A percentile compares a stretch with the other conserved stretches of the same genome.
Conservation (phyloP, 2,329 filamentous ascomycete genomes). For the Xylariaceae sp. region DNA sequence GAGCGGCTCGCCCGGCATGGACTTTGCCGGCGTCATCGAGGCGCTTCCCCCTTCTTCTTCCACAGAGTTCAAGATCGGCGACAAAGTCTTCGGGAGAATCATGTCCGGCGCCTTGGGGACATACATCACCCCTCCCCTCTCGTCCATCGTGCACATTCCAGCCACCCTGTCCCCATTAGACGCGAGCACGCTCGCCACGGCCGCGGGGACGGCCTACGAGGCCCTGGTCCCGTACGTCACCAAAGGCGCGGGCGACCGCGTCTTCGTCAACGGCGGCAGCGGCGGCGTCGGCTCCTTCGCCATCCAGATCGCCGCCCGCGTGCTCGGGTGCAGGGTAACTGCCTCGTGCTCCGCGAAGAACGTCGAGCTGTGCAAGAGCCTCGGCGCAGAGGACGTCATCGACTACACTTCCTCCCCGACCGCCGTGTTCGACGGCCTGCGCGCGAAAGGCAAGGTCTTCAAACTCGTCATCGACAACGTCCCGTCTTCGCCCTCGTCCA, state of each 20-base stretch:
- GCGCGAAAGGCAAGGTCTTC: slow-evolving; percentile 43
- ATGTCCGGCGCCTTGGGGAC: slow-evolving; percentile 39
- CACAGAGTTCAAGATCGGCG: slow-evolving; percentile 31
- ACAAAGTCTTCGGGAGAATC: slow-evolving; percentile 41
- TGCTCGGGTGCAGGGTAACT: slow-evolving; percentile 53
- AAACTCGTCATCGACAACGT: slow-evolving; percentile 54
- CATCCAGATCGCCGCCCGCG: slow-evolving; percentile 61
- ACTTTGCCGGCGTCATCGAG: slow-evolving; percentile 42
- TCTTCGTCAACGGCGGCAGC: slow-evolving; percentile 61
- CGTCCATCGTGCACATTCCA: slow-evolving; percentile 38
- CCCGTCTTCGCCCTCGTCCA: slow-evolving; percentile 37
- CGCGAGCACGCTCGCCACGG: slow-evolving; percentile 39
- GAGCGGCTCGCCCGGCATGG: slow-evolving; percentile 44
- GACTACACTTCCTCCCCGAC: slow-evolving; percentile 46
- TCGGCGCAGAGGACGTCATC: slow-evolving; percentile 60
- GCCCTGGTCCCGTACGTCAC: slow-evolving; percentile 41
- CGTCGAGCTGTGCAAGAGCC: slow-evolving; percentile 46
- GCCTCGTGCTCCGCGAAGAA: slow-evolving; percentile 54
- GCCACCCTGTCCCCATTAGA: slow-evolving; percentile 36
- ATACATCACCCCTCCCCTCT: slow-evolving; percentile 31
- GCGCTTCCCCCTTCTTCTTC: slow-evolving; percentile 17
- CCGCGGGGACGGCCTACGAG: slow-evolving; percentile 44
- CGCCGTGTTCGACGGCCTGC: slow-evolving; percentile 42
- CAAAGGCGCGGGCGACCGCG: slow-evolving; percentile 42
- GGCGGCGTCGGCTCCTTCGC: slow-evolving; percentile 56